These are phyloP conservation scores for Citrus trifoliata DNA, from an alignment of 345 rosid species.

Conservation along the genomic window DNA sequence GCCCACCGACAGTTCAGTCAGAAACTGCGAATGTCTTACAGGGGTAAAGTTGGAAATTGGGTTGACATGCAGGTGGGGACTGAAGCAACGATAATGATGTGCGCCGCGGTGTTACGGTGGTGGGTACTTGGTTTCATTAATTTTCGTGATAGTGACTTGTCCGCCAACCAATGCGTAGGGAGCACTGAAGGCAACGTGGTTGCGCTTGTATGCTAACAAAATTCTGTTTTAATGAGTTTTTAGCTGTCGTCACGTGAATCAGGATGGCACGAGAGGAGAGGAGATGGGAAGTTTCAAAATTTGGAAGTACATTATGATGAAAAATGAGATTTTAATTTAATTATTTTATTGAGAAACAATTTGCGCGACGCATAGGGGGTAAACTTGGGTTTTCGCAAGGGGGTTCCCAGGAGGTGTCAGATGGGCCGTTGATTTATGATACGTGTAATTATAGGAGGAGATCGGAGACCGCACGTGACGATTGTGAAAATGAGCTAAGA, in stretches of 20 bases:
- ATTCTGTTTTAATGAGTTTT: not conserved
- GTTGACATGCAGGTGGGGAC: not conserved
- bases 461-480: slow-evolving; percentile 12
- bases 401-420: not conserved
- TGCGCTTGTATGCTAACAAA: not conserved
- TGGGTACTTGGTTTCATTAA: not conserved
- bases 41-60: slow-evolving; percentile 19
- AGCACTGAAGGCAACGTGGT: not conserved
- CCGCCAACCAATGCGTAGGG: not conserved
- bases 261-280: not conserved
- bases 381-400: not conserved
- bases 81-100: not conserved
- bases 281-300: slow-evolving; percentile 4
- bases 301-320: no score
- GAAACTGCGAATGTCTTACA: not conserved
- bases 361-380: not conserved
- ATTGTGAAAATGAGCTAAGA: not conserved
- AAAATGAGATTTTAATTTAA: no score
- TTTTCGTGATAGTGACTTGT: not conserved
- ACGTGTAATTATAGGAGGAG: not conserved
- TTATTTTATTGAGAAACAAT: not conserved
- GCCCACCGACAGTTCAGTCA: slow-evolving; percentile 32
- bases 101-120: not conserved
- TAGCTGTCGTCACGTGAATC: slow-evolving; percentile 10
- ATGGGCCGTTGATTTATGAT: slow-evolving; percentile 1